A percentile compares a stretch with the other conserved stretches of the same genome.
Conservation (phyloP, 306 rosid species). For the Dryas alaskensis region DNA sequence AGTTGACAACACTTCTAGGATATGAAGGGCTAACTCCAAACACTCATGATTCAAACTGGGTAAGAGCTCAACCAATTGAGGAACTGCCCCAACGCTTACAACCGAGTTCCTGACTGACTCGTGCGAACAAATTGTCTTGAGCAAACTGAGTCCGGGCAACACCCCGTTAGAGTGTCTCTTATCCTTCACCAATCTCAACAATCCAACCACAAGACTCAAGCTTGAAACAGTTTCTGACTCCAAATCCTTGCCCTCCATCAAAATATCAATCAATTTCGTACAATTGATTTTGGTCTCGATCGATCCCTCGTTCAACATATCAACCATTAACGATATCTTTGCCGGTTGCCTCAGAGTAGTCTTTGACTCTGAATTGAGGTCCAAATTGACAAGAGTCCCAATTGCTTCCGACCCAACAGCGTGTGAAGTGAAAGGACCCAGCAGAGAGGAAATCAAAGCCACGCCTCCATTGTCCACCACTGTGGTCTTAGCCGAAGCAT, state of each 20-base stretch:
- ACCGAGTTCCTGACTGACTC: constrained; percentile 46
- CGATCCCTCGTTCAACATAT: constrained; percentile 78
- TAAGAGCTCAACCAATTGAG: constrained; percentile 57
- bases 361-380: constrained; percentile 43
- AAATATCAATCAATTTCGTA: constrained; percentile 51
- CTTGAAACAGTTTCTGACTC: constrained; percentile 46
- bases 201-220: constrained; percentile 67
- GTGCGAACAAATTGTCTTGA: constrained; percentile 43
- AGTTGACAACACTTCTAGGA: constrained; percentile 57
- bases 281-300: constrained; percentile 76
- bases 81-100: constrained; percentile 60
- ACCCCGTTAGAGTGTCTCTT: constrained; percentile 57
- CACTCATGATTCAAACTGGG: constrained; percentile 52
- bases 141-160: constrained; percentile 53
- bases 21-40: constrained; percentile 51
- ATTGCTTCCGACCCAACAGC: constrained; percentile 76
- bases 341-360: constrained; percentile 53
- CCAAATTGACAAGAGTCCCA: constrained; percentile 66
- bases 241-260: constrained; percentile 47
- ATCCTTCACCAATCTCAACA: constrained; percentile 62
- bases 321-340: constrained; percentile 65
- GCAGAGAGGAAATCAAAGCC: constrained; percentile 42
- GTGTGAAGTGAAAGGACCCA: constrained; percentile 80
- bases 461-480: constrained; percentile 48
- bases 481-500: constrained; percentile 39